phyloP scores from a whole-genome alignment of 805 yeast genomes.

The Ascoidea tarda region DNA sequence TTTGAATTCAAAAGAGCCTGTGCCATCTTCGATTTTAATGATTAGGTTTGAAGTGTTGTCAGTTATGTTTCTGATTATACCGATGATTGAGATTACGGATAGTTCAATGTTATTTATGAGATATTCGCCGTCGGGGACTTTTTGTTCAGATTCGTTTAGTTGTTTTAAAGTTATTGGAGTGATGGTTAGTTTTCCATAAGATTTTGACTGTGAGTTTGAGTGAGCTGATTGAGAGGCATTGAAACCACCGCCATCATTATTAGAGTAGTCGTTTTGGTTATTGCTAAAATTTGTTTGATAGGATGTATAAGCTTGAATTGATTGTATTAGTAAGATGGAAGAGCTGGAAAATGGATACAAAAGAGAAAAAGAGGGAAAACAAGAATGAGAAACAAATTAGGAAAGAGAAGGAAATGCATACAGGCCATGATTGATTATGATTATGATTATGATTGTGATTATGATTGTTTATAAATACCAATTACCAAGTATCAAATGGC shows the following conservation, averaged over 20 bases:
- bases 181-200: slow-evolving; percentile 21
- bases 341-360: no score
- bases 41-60: slow-evolving; percentile 41
- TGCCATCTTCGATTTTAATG: slow-evolving; percentile 64
- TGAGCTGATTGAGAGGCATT: slow-evolving; percentile 14
- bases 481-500: no score
- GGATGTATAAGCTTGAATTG: neutral
- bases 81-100: slow-evolving; percentile 51
- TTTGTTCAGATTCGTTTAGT: slow-evolving; percentile 45
- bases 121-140: slow-evolving; percentile 56
- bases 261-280: no score
- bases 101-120: slow-evolving; percentile 43
- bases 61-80: slow-evolving; percentile 51
- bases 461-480: no score
- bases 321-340: no score
- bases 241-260: slow-evolving; percentile 17
- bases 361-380: no score
- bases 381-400: no score
- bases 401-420: no score
- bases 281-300: neutral
- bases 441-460: no score
- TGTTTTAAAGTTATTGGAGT: slow-evolving; percentile 69
- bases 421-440: no score
- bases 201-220: slow-evolving; percentile 18
- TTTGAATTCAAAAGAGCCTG: slow-evolving; percentile 51